phyloP scores from a whole-genome alignment of 2,329 filamentous ascomycete species.

The Lachnum nothofagi region DNA sequence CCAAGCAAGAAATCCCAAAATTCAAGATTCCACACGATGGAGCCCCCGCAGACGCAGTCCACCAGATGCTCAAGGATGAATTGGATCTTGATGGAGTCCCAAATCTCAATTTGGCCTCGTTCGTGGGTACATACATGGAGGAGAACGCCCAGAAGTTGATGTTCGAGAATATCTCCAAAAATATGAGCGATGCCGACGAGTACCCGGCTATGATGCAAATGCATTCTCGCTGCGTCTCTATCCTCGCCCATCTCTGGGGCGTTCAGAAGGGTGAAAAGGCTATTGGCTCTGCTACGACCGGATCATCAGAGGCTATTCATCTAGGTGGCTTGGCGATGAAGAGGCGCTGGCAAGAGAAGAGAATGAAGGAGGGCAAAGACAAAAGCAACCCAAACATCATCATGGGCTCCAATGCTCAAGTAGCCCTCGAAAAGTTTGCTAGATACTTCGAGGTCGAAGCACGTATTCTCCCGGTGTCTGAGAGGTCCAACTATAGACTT shows the following conservation, averaged over 20 bases:
- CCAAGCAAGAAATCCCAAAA: slow-evolving; percentile 51
- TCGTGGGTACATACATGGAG: slow-evolving; percentile 65
- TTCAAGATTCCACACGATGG: slow-evolving; percentile 54
- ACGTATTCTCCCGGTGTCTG: slow-evolving; percentile 57
- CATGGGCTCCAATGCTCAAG: slow-evolving; percentile 70
- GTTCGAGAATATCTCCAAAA: slow-evolving; percentile 64
- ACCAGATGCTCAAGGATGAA: slow-evolving; percentile 60
- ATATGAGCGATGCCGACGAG: slow-evolving; percentile 66
- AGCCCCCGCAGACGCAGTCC: slow-evolving; percentile 57
- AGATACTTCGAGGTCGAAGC: slow-evolving; percentile 70
- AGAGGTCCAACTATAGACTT: slow-evolving; percentile 55
- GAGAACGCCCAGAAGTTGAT: slow-evolving; percentile 59
- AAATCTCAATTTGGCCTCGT: slow-evolving; percentile 59
- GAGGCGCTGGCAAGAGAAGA: slow-evolving; percentile 64
- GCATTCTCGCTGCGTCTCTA: slow-evolving; percentile 63
- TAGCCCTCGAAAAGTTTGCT: slow-evolving; percentile 68
- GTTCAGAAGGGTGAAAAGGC: slow-evolving; percentile 57
- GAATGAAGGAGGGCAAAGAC: slow-evolving; percentile 56
- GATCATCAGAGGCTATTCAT: slow-evolving; percentile 66
- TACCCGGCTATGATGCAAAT: slow-evolving; percentile 57
- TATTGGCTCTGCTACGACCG: slow-evolving; percentile 65
- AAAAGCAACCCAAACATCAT: slow-evolving; percentile 63
- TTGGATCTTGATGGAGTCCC: slow-evolving; percentile 61
- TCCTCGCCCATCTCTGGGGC: slow-evolving; percentile 63
- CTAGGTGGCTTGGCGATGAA: slow-evolving; percentile 70